phyloP scores from a whole-genome alignment of 2,329 filamentous ascomycete species.

The Alternaria infectoria region DNA sequence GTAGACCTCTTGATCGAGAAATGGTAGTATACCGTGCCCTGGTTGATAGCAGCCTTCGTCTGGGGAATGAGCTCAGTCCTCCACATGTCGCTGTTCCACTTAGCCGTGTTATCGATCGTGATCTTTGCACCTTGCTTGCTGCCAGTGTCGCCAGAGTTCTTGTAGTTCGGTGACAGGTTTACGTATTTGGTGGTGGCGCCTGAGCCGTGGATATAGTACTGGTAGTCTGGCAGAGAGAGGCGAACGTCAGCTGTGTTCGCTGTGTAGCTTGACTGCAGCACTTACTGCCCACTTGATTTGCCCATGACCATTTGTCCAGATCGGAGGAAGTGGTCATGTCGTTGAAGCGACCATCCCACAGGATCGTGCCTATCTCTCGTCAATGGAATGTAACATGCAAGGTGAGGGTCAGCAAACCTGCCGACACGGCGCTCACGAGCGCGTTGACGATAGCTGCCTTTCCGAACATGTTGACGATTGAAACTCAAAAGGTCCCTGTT shows the following conservation, averaged over 20 bases:
- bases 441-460: slow-evolving; percentile 36
- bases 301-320: slow-evolving; percentile 69
- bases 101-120: slow-evolving; percentile 68
- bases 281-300: slow-evolving; percentile 67
- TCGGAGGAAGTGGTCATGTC: slow-evolving; percentile 61
- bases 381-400: neutral
- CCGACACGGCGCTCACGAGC: slow-evolving; percentile 42
- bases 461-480: slow-evolving; percentile 36
- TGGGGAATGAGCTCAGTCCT: slow-evolving; percentile 77
- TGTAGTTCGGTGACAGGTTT: slow-evolving; percentile 65
- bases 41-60: slow-evolving; percentile 68
- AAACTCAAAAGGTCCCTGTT: neutral
- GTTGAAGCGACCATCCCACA: slow-evolving; percentile 73
- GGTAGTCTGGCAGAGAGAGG: neutral
- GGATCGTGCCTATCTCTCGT: slow-evolving; percentile 51
- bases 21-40: slow-evolving; percentile 74
- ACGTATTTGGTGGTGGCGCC: slow-evolving; percentile 65
- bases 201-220: slow-evolving; percentile 75
- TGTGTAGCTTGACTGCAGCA: slow-evolving; percentile 57
- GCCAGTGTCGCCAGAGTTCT: slow-evolving; percentile 68
- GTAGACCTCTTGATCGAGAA: slow-evolving; percentile 68
- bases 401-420: slow-evolving; percentile 19
- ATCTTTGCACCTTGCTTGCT: slow-evolving; percentile 72
- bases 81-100: slow-evolving; percentile 78
- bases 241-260: neutral